phyloP scores from a whole-genome alignment of 2,329 filamentous ascomycete species.

The Claviceps paspali region DNA sequence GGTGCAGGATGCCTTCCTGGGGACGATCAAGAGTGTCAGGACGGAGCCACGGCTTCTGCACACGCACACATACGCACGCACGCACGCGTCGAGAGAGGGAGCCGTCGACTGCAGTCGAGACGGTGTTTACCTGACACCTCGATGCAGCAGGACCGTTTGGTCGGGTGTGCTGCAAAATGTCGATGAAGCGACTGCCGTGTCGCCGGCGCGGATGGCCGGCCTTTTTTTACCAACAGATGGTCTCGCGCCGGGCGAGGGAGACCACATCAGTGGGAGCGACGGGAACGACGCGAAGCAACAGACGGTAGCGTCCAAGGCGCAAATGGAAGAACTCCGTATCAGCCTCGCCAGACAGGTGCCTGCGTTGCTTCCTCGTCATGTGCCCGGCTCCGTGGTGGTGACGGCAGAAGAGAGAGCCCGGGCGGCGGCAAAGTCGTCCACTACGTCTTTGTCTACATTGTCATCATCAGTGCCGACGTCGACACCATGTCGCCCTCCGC shows the following conservation, averaged over 20 bases:
- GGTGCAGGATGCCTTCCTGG: not conserved
- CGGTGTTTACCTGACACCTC: constrained; percentile 3
- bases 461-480: not conserved
- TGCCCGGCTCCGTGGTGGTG: constrained; percentile 2
- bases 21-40: not conserved
- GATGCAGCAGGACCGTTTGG: constrained; percentile 1
- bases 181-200: not conserved
- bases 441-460: not conserved
- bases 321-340: not conserved
- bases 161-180: constrained; percentile 1
- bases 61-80: no score
- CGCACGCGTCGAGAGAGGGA: not conserved
- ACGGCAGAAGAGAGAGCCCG: constrained; percentile 2
- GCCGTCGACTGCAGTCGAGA: not conserved
- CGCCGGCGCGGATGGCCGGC: not conserved
- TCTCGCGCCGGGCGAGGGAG: no score
- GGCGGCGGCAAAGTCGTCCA: not conserved
- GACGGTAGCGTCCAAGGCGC: not conserved
- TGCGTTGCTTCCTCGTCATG: constrained; percentile 1
- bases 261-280: no score
- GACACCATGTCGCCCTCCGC: not conserved
- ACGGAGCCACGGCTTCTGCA: no score
- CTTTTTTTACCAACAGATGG: no score
- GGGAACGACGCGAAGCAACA: no score
- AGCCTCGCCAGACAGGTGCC: constrained; percentile 3